Evolutionary conservation across 495 filamentous ascomycete species (phyloP).

Genomic region (Cenococcum geophilum): DNA sequence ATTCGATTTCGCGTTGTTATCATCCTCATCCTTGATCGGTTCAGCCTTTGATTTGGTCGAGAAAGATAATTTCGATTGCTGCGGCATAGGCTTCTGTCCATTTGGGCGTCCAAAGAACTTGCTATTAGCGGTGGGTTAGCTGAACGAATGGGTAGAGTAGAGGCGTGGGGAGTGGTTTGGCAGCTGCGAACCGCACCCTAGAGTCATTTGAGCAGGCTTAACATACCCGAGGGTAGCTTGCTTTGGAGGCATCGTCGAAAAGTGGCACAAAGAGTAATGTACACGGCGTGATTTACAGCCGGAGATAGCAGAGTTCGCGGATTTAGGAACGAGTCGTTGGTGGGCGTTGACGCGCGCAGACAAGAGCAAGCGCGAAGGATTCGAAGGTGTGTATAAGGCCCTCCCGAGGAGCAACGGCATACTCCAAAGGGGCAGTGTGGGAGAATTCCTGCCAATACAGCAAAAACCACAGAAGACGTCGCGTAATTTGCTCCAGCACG

Average conservation of each 20-base stretch:
- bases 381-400: not conserved
- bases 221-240: slow-evolving; percentile 95
- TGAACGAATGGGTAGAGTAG: slow-evolving; percentile 7
- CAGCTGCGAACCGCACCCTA: slow-evolving; percentile 60
- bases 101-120: slow-evolving; percentile 63
- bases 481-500: too few relatives aligned
- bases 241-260: slow-evolving; percentile 44
- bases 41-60: slow-evolving; percentile 44
- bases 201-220: slow-evolving; percentile 66
- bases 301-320: not conserved
- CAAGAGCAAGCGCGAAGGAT: not conserved
- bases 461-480: too few relatives aligned
- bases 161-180: slow-evolving; percentile 15
- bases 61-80: slow-evolving; percentile 71
- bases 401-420: not conserved
- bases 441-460: too few relatives aligned
- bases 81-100: slow-evolving; percentile 49
- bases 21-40: slow-evolving; percentile 11
- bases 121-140: slow-evolving; percentile 38
- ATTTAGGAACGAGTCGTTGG: not conserved
- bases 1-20: slow-evolving; percentile 5
- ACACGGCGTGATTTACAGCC: not conserved
- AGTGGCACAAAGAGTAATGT: slow-evolving; percentile 1
- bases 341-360: not conserved
- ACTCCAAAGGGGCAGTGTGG: not conserved